Conservation (phyloP, 257 asterid species). For the Solanum peruvianum region DNA sequence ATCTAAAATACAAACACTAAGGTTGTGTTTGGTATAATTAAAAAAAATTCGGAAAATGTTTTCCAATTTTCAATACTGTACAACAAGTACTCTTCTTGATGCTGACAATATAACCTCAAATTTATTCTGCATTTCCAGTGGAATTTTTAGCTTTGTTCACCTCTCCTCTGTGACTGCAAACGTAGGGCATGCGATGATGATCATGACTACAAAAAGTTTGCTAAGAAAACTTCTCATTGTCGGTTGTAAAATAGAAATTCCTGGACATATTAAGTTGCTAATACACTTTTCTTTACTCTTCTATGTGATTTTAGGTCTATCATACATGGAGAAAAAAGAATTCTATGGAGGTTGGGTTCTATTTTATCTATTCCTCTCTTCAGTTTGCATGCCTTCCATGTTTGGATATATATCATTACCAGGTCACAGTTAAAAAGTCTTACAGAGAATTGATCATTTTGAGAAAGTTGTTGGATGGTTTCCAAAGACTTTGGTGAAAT, state of each 20-base stretch:
- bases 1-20: too few species aligned
- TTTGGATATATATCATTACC: too few species aligned
- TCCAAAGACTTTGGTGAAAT: too few species aligned
- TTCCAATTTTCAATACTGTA: background rate
- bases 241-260: background rate
- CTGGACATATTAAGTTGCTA: background rate
- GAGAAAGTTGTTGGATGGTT: too few species aligned
- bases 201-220: background rate
- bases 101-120: background rate
- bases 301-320: background rate
- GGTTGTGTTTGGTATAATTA: too few species aligned
- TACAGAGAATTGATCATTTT: too few species aligned
- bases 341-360: too few species aligned
- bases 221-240: background rate
- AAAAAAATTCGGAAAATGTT: too few species aligned
- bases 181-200: background rate
- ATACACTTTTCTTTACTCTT: background rate
- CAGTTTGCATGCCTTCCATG: too few species aligned
- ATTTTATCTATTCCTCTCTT: too few species aligned
- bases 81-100: background rate
- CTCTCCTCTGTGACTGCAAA: background rate
- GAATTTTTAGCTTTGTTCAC: background rate
- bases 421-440: too few species aligned
- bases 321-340: too few species aligned
- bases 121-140: background rate